A percentile compares a stretch with the other conserved stretches of the same genome.
Evolutionary conservation across 441 rosid species (phyloP).

Genomic region (Raphanus hybrid): DNA sequence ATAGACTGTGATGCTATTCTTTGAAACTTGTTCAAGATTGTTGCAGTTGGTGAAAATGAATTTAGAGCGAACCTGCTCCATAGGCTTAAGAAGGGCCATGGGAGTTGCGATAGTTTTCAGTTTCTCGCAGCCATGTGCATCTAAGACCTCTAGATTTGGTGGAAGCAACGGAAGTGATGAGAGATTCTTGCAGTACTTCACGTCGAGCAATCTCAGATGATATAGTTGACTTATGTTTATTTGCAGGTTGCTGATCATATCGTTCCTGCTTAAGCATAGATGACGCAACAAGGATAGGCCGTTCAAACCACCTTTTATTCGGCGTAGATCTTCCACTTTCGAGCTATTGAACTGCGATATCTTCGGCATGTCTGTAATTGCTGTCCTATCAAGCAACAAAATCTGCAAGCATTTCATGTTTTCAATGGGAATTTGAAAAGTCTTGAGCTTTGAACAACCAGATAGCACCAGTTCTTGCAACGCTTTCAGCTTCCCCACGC

Average conservation of each 20-base stretch:
- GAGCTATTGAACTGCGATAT: background rate
- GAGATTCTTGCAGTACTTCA: conserved; percentile 32
- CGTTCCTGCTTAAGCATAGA: conserved; percentile 23
- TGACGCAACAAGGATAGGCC: conserved; percentile 11
- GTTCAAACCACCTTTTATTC: background rate
- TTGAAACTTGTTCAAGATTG: conserved; percentile 29
- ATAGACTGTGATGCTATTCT: conserved; percentile 22
- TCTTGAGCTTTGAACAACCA: background rate
- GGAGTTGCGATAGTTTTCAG: conserved; percentile 2
- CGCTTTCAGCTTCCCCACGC: background rate
- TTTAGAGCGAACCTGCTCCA: conserved; percentile 21
- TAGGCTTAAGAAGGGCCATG: background rate
- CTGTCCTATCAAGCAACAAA: conserved; percentile 25
- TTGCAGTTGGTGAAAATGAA: conserved; percentile 36
- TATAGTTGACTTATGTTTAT: conserved; percentile 7
- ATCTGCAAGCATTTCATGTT: conserved; percentile 29
- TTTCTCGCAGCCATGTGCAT: conserved; percentile 22
- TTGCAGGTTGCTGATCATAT: conserved; percentile 29
- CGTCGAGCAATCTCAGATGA: conserved; percentile 5
- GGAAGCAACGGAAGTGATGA: conserved; percentile 34
- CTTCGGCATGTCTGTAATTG: conserved; percentile 20
- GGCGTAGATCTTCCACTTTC: background rate
- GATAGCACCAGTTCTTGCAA: background rate
- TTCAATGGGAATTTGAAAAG: conserved; percentile 31
- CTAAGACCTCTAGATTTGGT: background rate